Conservation (phyloP, 1,284 basidiomycete genomes). For the Trametes hirsuta region DNA sequence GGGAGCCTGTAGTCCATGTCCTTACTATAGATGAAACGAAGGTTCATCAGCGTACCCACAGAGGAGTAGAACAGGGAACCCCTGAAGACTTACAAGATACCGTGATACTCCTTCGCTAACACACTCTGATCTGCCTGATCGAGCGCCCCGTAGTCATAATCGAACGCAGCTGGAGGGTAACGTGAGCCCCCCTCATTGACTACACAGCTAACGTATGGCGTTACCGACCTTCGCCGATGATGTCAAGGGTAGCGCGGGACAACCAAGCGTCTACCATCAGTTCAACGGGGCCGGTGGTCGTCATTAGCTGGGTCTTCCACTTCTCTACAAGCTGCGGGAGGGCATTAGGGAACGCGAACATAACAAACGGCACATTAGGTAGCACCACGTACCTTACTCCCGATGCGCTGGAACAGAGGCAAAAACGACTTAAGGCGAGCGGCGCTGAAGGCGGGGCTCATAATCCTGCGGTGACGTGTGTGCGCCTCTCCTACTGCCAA, state of each 20-base stretch:
- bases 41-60: too few relatives aligned
- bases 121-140: slow-evolving; percentile 29
- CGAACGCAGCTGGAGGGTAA: slow-evolving; percentile 33
- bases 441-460: slow-evolving; percentile 34
- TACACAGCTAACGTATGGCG: background rate
- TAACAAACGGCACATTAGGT: background rate
- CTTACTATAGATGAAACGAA: background rate
- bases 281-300: slow-evolving; percentile 2
- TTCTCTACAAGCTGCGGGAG: slow-evolving; percentile 18
- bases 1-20: slow-evolving; percentile 14
- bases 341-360: background rate
- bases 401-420: slow-evolving; percentile 24
- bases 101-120: slow-evolving; percentile 30
- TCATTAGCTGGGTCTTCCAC: slow-evolving; percentile 19
- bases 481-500: slow-evolving; percentile 23
- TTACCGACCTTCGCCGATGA: slow-evolving; percentile 34
- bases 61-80: too few relatives aligned
- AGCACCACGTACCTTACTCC: slow-evolving; percentile 15
- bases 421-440: slow-evolving; percentile 27
- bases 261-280: slow-evolving; percentile 27
- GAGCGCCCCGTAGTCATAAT: slow-evolving; percentile 34
- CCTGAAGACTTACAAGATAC: slow-evolving; percentile 35
- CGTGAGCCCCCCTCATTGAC: too few relatives aligned
- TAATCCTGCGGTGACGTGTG: slow-evolving; percentile 34
- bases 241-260: slow-evolving; percentile 35